Evolutionary conservation across 1,284 basidiomycete species (phyloP).

Genomic region (Apiotrichum sp.): DNA sequence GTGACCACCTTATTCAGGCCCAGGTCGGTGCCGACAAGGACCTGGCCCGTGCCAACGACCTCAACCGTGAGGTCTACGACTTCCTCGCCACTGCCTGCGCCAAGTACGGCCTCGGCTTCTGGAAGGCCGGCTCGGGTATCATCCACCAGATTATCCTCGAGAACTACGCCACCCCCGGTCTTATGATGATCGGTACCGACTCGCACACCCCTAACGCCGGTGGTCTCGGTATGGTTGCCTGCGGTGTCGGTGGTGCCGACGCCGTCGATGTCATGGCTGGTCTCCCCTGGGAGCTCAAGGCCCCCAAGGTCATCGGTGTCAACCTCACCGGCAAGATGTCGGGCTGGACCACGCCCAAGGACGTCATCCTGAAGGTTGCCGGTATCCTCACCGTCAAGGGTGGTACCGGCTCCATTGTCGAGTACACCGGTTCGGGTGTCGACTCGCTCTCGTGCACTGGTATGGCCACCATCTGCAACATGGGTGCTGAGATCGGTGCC

Average conservation of each 20-base stretch:
- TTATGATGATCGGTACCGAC: conserved; percentile 62
- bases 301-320: conserved; percentile 83
- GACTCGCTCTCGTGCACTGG: conserved; percentile 88
- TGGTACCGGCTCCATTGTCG: conserved; percentile 91
- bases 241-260: conserved; percentile 97
- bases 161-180: conserved; percentile 78
- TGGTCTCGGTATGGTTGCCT: conserved; percentile 94
- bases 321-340: conserved; percentile 81
- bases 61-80: conserved; percentile 99
- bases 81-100: conserved; percentile 97
- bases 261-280: conserved; percentile 98
- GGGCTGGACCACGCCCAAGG: conserved; percentile 95
- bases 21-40: conserved; percentile 90
- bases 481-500: conserved; percentile 99
- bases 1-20: conserved; percentile 98
- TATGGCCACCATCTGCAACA: conserved; percentile 90
- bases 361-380: conserved; percentile 89
- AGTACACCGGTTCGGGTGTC: conserved; percentile 97
- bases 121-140: conserved; percentile 98
- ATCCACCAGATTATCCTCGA: conserved; percentile 98
- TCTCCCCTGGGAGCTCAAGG: conserved; percentile 97
- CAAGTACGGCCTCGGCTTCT: conserved; percentile 99
- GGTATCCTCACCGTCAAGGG: conserved; percentile 93
- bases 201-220: conserved; percentile 98
- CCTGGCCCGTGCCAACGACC: conserved; percentile 82